phyloP scores from a whole-genome alignment of 2,329 filamentous ascomycete genomes.

The Exophiala aquamarina region DNA sequence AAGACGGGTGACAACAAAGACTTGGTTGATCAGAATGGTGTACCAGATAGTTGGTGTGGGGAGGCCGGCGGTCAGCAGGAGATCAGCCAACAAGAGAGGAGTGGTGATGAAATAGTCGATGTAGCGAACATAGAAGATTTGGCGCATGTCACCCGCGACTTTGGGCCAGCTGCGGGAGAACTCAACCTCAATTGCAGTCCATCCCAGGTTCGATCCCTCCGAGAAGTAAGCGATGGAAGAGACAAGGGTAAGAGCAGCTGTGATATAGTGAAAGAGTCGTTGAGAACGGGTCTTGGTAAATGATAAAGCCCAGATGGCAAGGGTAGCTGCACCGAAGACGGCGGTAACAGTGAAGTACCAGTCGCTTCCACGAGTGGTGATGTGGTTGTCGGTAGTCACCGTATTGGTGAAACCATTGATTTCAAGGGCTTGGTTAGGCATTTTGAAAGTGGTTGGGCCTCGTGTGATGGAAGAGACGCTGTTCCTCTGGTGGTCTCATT shows the following conservation, averaged over 20 bases:
- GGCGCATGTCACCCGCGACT: slow-evolving; percentile 54
- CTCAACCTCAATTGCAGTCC: slow-evolving; percentile 62
- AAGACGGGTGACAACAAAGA: slow-evolving; percentile 68
- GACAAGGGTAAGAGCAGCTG: slow-evolving; percentile 26
- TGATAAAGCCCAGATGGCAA: slow-evolving; percentile 25
- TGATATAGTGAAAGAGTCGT: slow-evolving; percentile 28
- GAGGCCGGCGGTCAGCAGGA: slow-evolving; percentile 64
- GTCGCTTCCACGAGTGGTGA: slow-evolving; percentile 27
- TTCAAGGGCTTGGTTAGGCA: slow-evolving; percentile 25
- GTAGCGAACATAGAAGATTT: slow-evolving; percentile 68
- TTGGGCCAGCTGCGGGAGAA: slow-evolving; percentile 49
- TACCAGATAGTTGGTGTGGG: slow-evolving; percentile 65
- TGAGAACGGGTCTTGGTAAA: slow-evolving; percentile 22
- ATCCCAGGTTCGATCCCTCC: slow-evolving; percentile 67
- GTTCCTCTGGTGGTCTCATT: too few relatives aligned
- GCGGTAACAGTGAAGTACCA: slow-evolving; percentile 27
- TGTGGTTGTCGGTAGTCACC: slow-evolving; percentile 29
- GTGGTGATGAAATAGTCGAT: slow-evolving; percentile 66
- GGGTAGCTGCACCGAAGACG: slow-evolving; percentile 20
- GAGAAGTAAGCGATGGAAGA: slow-evolving; percentile 62
- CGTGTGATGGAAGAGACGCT: too few relatives aligned
- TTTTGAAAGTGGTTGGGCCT: slow-evolving; percentile 7
- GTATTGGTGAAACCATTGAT: slow-evolving; percentile 29
- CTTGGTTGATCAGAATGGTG: slow-evolving; percentile 61
- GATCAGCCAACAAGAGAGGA: slow-evolving; percentile 61